Conservation (phyloP, 257 asterid genomes). For the Hygrophila difformis region DNA sequence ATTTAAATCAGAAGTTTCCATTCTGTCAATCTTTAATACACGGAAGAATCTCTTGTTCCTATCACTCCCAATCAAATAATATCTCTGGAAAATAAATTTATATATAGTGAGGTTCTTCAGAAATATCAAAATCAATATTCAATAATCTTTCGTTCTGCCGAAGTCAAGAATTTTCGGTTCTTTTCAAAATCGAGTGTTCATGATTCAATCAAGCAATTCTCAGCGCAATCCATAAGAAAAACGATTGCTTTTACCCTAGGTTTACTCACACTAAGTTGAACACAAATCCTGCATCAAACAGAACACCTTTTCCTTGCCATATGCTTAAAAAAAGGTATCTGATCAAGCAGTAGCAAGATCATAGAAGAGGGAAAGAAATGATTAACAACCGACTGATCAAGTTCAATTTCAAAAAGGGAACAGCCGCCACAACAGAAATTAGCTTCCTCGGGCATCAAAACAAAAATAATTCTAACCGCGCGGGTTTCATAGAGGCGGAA, state of each 20-base stretch:
- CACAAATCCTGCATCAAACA: neutral
- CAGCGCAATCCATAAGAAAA: no score
- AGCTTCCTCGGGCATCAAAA: neutral
- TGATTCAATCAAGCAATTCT: no score
- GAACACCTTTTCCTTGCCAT: constrained; percentile 4
- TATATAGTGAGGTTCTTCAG: neutral
- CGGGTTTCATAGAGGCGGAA: constrained; percentile 93
- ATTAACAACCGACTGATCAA: constrained; percentile 6
- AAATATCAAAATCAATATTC: neutral
- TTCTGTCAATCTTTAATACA: constrained; percentile 85
- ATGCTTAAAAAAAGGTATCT: neutral
- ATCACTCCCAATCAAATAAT: constrained; percentile 94
- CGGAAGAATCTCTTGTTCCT: constrained; percentile 72
- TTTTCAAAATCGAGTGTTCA: no score
- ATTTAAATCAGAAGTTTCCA: constrained; percentile 93
- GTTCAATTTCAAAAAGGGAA: constrained; percentile 3
- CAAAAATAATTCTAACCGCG: constrained; percentile 36
- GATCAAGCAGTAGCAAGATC: constrained; percentile 1
- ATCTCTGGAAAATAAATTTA: constrained; percentile 46
- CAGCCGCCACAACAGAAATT: neutral
- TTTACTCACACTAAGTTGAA: neutral
- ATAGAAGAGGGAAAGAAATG: neutral
- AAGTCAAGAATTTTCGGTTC: neutral
- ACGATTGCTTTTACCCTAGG: no score
- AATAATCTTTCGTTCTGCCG: neutral